Evolutionary conservation across 306 rosid species (phyloP).

Genomic region (Fragaria nilgerrensis): DNA sequence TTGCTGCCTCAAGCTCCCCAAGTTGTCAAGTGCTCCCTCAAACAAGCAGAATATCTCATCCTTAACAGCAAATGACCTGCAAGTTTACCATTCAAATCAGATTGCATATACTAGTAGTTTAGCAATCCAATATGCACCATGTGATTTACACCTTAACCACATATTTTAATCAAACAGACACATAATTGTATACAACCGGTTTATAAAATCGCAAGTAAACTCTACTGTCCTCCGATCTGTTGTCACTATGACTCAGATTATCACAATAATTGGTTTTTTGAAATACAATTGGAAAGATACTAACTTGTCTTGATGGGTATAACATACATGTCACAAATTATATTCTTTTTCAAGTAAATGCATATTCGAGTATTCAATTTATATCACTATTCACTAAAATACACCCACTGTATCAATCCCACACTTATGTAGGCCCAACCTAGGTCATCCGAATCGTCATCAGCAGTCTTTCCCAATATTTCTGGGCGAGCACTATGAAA

Average conservation of each 20-base stretch:
- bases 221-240: neutral
- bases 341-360: too few species aligned
- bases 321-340: neutral
- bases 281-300: neutral
- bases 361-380: neutral
- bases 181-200: neutral
- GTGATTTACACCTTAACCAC: neutral
- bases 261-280: neutral
- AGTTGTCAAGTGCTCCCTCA: slow-evolving; percentile 82
- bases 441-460: neutral
- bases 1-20: slow-evolving; percentile 85
- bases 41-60: slow-evolving; percentile 91
- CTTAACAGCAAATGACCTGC: slow-evolving; percentile 89
- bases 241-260: neutral
- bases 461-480: neutral
- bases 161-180: neutral
- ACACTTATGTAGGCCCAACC: neutral
- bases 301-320: neutral
- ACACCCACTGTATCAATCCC: neutral
- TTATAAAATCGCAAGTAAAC: neutral
- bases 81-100: slow-evolving; percentile 16
- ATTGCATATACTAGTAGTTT: neutral
- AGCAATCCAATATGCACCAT: neutral
- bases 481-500: neutral
- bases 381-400: neutral